These are phyloP conservation scores for Neurospora sp. DNA, from an alignment of 495 filamentous ascomycete genomes.

Conservation along the genomic window DNA sequence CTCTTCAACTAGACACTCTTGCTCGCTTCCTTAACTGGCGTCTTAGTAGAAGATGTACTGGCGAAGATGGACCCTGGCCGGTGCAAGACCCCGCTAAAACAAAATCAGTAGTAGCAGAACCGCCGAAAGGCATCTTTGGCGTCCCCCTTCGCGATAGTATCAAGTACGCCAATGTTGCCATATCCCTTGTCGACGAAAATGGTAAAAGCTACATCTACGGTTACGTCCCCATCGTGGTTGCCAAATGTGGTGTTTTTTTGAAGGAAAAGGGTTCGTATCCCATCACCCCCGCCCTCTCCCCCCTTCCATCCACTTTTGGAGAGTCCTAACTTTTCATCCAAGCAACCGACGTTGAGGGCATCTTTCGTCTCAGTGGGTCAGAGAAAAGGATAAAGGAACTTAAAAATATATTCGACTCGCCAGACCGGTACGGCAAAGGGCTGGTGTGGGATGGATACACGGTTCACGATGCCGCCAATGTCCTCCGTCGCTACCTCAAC, in stretches of 20 bases:
- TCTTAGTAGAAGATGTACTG: constrained; percentile 3
- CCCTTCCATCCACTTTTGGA: constrained; percentile 13
- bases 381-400: constrained; percentile 97
- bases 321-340: constrained; percentile 3
- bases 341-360: constrained; percentile 96
- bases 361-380: constrained; percentile 94
- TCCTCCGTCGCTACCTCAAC: constrained; percentile 90
- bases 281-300: background rate
- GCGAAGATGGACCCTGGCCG: constrained; percentile 2
- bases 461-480: constrained; percentile 96
- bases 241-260: constrained; percentile 94
- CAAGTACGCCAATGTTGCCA: constrained; percentile 96
- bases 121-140: constrained; percentile 65
- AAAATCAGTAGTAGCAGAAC: constrained; percentile 26
- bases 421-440: constrained; percentile 93
- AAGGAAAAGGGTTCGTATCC: constrained; percentile 85
- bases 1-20: constrained; percentile 11
- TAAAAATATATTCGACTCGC: constrained; percentile 83
- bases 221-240: constrained; percentile 97
- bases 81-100: constrained; percentile 1
- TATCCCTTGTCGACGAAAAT: constrained; percentile 82
- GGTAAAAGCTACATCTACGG: constrained; percentile 96
- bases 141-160: constrained; percentile 93
- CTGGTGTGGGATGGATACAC: constrained; percentile 97
- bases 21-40: constrained; percentile 13